Evolutionary conservation across 148 eudicot species (phyloP).

Genomic region (Beta vulgaris): DNA sequence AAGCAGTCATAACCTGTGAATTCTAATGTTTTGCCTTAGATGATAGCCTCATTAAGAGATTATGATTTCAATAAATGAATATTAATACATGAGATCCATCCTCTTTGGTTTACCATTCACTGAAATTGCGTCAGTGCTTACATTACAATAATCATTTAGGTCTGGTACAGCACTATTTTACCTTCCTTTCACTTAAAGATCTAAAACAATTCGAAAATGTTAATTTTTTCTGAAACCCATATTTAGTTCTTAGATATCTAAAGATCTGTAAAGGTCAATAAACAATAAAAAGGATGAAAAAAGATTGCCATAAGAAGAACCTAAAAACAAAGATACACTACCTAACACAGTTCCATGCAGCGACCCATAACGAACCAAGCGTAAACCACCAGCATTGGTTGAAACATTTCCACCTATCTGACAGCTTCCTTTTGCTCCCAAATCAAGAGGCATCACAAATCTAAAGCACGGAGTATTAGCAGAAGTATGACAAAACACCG

Average conservation of each 20-base stretch:
- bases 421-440: slow-evolving; percentile 99
- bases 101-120: not conserved
- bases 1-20: not conserved
- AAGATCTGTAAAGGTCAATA: not conserved
- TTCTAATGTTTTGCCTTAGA: not conserved
- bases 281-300: not conserved
- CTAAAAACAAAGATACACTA: slow-evolving; percentile 31
- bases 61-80: not conserved
- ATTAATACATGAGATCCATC: not conserved
- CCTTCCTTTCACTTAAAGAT: not conserved
- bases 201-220: too few relatives aligned
- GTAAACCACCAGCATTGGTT: slow-evolving; percentile 97
- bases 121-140: too few relatives aligned
- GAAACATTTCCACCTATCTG: slow-evolving; percentile 98
- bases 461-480: slow-evolving; percentile 33
- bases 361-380: slow-evolving; percentile 90
- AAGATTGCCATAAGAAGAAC: not conserved
- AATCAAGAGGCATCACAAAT: slow-evolving; percentile 92
- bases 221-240: too few relatives aligned
- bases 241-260: too few relatives aligned
- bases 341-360: slow-evolving; percentile 95
- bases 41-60: not conserved
- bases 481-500: slow-evolving; percentile 5
- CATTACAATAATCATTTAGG: not conserved
- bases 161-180: not conserved